These are phyloP conservation scores for Blakeslea trispora DNA, from an alignment of 371 early-diverging fungal genomes.

Conservation along the genomic window DNA sequence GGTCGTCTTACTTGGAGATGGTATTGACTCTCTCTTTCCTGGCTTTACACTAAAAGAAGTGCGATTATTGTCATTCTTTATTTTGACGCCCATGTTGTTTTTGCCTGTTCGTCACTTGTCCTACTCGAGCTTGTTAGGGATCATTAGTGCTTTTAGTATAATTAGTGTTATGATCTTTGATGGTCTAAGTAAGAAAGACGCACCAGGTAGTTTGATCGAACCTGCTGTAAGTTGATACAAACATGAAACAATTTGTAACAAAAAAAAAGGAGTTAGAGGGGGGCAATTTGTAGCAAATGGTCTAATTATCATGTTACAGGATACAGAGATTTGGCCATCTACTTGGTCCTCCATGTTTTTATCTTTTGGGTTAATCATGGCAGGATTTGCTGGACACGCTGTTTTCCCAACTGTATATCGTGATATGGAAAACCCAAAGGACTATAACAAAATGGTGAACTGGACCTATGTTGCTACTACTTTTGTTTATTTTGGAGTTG, in stretches of 20 bases:
- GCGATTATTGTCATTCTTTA: slow-evolving; percentile 39
- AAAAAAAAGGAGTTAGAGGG: no score
- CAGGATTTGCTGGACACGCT: slow-evolving; percentile 53
- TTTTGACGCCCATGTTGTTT: slow-evolving; percentile 51
- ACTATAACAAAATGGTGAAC: slow-evolving; percentile 45
- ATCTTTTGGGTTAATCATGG: slow-evolving; percentile 50
- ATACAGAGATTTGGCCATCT: slow-evolving; percentile 38
- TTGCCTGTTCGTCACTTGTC: slow-evolving; percentile 52
- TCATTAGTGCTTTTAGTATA: slow-evolving; percentile 49
- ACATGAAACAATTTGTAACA: not conserved
- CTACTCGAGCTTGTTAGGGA: slow-evolving; percentile 55
- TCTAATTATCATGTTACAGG: slow-evolving; percentile 21
- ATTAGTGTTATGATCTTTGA: slow-evolving; percentile 47
- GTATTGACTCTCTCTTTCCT: slow-evolving; percentile 45
- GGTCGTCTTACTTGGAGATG: slow-evolving; percentile 47
- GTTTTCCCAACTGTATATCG: slow-evolving; percentile 51
- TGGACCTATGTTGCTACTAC: slow-evolving; percentile 43
- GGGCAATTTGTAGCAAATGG: no score
- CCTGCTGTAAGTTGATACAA: slow-evolving; percentile 46
- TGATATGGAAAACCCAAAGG: slow-evolving; percentile 51
- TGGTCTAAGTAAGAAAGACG: slow-evolving; percentile 46
- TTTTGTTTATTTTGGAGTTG: slow-evolving; percentile 43
- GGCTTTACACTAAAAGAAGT: slow-evolving; percentile 26
- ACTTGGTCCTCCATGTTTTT: slow-evolving; percentile 36
- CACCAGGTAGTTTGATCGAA: slow-evolving; percentile 64